Evolutionary conservation across 2,329 filamentous ascomycete genomes (phyloP).

Genomic region (Aspergillus sp.): DNA sequence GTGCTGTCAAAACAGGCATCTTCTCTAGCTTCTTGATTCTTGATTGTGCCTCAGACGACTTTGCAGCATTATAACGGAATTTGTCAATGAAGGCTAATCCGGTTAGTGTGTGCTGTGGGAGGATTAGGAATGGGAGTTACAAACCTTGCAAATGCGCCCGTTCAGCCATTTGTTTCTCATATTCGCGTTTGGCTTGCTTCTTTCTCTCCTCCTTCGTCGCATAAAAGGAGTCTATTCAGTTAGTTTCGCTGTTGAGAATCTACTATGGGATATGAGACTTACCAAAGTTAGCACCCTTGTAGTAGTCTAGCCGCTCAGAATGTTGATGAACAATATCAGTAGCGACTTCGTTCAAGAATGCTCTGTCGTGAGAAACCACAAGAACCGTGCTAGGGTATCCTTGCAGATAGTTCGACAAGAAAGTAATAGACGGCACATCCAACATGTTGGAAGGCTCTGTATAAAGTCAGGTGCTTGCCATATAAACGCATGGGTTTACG

Average conservation of each 20-base stretch:
- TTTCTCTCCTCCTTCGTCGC: slow-evolving; percentile 94
- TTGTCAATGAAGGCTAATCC: slow-evolving; percentile 93
- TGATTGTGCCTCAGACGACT: slow-evolving; percentile 96
- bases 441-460: slow-evolving; percentile 98
- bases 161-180: slow-evolving; percentile 96
- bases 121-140: slow-evolving; percentile 7
- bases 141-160: slow-evolving; percentile 80
- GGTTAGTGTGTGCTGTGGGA: background rate
- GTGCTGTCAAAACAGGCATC: slow-evolving; percentile 87
- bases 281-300: slow-evolving; percentile 91
- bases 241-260: background rate
- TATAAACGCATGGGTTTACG: background rate
- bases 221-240: slow-evolving; percentile 75
- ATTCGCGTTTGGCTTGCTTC: slow-evolving; percentile 95
- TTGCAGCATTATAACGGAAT: slow-evolving; percentile 98
- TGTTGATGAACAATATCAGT: slow-evolving; percentile 99
- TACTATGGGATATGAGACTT: slow-evolving; percentile 19
- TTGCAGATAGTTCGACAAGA: slow-evolving; percentile 94
- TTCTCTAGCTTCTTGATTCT: slow-evolving; percentile 98
- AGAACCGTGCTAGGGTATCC: slow-evolving; percentile 90
- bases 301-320: slow-evolving; percentile 95
- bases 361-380: slow-evolving; percentile 97
- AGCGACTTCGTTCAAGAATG: slow-evolving; percentile 98
- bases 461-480: slow-evolving; percentile 18
- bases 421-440: slow-evolving; percentile 99